Evolutionary conservation across 768 basidiomycete genomes (phyloP).

Genomic region (Mycena crocata): DNA sequence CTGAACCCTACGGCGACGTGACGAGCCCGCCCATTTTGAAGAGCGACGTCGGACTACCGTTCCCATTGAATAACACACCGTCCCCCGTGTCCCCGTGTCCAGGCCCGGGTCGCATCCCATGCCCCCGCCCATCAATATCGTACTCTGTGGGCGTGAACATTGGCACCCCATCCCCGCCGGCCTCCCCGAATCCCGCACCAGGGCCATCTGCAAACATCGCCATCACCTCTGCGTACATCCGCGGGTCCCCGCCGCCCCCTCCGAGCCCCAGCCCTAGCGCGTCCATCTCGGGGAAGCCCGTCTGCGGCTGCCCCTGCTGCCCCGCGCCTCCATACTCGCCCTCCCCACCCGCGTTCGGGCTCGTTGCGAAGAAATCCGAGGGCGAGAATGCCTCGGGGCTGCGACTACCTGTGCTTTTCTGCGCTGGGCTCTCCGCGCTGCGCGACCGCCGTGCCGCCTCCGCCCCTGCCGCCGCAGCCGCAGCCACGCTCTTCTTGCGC

Average conservation of each 20-base stretch:
- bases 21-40: slow-evolving; percentile 16
- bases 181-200: slow-evolving; percentile 51
- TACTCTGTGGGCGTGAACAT: no score
- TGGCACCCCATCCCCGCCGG: slow-evolving; percentile 46
- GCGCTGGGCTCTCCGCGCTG: slow-evolving; percentile 58
- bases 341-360: no score
- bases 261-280: slow-evolving; percentile 39
- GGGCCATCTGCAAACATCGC: slow-evolving; percentile 65
- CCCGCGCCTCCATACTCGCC: slow-evolving; percentile 56
- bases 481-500: slow-evolving; percentile 66
- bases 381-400: slow-evolving; percentile 77
- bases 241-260: slow-evolving; percentile 51
- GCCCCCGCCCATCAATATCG: no score
- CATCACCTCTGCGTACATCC: slow-evolving; percentile 71
- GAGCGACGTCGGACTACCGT: background rate
- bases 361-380: slow-evolving; percentile 64
- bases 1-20: slow-evolving; percentile 22
- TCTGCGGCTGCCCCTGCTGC: slow-evolving; percentile 44
- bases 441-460: slow-evolving; percentile 58
- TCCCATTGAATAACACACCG: background rate
- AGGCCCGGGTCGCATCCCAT: slow-evolving; percentile 10
- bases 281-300: slow-evolving; percentile 45
- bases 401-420: slow-evolving; percentile 64
- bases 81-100: slow-evolving; percentile 7
- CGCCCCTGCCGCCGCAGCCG: slow-evolving; percentile 56